phyloP scores from a whole-genome alignment of 352 stramenopile genomes.

The Phytopythium kandeliae region DNA sequence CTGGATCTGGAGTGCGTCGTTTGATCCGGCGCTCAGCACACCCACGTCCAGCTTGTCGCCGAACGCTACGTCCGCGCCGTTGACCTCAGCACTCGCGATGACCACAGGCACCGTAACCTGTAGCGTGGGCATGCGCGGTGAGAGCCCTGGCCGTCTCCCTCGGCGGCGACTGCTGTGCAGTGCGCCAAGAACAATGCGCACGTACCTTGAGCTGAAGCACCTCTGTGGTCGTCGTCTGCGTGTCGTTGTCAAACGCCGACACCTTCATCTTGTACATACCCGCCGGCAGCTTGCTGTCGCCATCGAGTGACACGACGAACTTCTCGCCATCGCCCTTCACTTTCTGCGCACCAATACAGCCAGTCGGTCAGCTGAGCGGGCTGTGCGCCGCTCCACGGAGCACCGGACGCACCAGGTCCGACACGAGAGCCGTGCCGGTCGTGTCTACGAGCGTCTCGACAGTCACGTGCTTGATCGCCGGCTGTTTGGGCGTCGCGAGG shows the following conservation, averaged over 20 bases:
- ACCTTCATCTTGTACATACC: constrained; percentile 86
- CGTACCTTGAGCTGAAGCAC: constrained; percentile 63
- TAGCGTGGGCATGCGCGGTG: background rate
- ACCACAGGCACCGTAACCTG: constrained; percentile 59
- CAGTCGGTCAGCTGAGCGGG: background rate
- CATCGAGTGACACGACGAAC: constrained; percentile 40
- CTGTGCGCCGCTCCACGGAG: background rate
- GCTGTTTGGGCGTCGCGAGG: constrained; percentile 45
- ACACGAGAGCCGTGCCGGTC: constrained; percentile 43
- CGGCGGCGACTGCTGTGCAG: background rate
- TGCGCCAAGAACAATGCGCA: no score
- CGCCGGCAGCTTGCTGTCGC: constrained; percentile 36
- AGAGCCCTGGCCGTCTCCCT: background rate
- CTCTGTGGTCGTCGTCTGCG: constrained; percentile 41
- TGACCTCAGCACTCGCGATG: constrained; percentile 46
- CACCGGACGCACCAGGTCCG: constrained; percentile 38
- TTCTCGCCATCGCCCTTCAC: constrained; percentile 54
- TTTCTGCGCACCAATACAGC: constrained; percentile 23
- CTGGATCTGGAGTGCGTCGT: constrained; percentile 49
- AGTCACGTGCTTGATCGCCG: constrained; percentile 44
- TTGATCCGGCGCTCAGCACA: constrained; percentile 51
- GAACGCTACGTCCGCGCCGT: constrained; percentile 38
- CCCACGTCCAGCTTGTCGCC: constrained; percentile 50
- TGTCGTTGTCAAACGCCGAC: constrained; percentile 27
- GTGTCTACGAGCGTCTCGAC: constrained; percentile 73